Conservation (phyloP, 768 basidiomycete genomes). For the Pleurotus ostreatus region DNA sequence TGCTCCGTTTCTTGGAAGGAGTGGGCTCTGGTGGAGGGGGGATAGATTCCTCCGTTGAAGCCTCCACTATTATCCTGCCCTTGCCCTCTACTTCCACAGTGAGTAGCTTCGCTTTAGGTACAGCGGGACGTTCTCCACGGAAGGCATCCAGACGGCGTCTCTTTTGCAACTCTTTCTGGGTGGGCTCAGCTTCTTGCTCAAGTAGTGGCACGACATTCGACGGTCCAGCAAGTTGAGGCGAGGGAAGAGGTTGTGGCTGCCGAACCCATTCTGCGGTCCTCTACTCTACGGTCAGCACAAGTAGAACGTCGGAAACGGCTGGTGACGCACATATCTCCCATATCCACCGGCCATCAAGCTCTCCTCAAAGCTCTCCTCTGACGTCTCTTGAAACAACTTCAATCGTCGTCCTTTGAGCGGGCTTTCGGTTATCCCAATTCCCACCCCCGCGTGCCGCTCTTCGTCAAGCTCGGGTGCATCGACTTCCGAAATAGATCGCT, state of each 20-base stretch:
- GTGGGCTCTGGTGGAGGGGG: slow-evolving; percentile 24
- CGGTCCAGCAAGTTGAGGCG: slow-evolving; percentile 36
- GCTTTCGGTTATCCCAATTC: slow-evolving; percentile 64
- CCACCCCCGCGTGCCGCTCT: slow-evolving; percentile 16
- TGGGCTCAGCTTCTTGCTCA: slow-evolving; percentile 38
- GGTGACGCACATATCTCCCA: slow-evolving; percentile 61
- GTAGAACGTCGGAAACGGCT: background rate
- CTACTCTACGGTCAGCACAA: slow-evolving; percentile 24
- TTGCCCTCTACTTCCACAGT: slow-evolving; percentile 64
- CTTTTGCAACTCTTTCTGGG: slow-evolving; percentile 64
- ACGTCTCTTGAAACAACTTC: slow-evolving; percentile 77
- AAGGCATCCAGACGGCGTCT: slow-evolving; percentile 70
- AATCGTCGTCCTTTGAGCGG: slow-evolving; percentile 70
- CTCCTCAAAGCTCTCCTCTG: slow-evolving; percentile 82
- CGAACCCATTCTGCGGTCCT: slow-evolving; percentile 61
- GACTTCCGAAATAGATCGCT: slow-evolving; percentile 40
- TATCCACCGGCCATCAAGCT: slow-evolving; percentile 81
- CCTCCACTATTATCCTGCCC: slow-evolving; percentile 68
- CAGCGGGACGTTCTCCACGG: slow-evolving; percentile 32
- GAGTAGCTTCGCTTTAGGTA: slow-evolving; percentile 41
- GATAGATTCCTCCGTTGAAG: slow-evolving; percentile 34
- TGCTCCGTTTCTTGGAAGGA: slow-evolving; percentile 35
- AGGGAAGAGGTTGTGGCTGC: slow-evolving; percentile 46
- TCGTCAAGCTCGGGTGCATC: slow-evolving; percentile 31
- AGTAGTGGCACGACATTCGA: slow-evolving; percentile 37